Base-by-base conservation (phyloP, 306 rosid genomes). In the Sesbania bispinosa region DNA sequence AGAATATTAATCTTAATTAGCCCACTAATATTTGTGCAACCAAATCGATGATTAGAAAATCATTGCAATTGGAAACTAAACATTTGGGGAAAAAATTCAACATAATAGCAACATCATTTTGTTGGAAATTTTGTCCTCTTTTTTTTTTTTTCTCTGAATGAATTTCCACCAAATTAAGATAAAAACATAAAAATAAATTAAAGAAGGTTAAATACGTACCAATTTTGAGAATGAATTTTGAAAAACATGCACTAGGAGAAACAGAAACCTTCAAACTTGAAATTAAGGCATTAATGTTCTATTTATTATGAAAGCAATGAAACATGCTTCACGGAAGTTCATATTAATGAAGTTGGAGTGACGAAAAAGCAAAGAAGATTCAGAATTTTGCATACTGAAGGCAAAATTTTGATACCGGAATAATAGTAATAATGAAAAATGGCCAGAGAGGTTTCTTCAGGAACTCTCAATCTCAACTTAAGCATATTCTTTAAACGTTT, bases 301-400 rank as follows among this genome's bases (percentile, higher is more conserved):
- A 15, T 42, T 59, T 83, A 62, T 61, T 33, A 54, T 47, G 73
- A 65, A 18, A 62, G 71, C 41, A 26, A 43, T 63, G 66, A 52
- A 75, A 42, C 74, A 71, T 68, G 67, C 80, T 82, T 78, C 79
- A 74, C 77, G n/a, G n/a, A n/a, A n/a, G n/a, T n/a, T n/a, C n/a
- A 8, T 35, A 48, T 45, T 30, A 29, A 69, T 30, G 80, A 58
- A 71, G 89, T 76, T 89, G 78, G 92, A 87, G 93, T 83, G 76
- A 71, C 63, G 33, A 69, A 41, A 67, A 84, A 83, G 86, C 27
- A 79, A 87, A 60, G 67, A 73, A 82, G 66, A 74, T 77, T 77
- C 84, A 73, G 61, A 79, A 64, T 67, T 73, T 60, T 14, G 52
- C 5, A 57, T 11, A 21, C 6, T 35, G 32, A 74, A 71, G 82